Percentiles rank a stretch among this genome's conserved stretches.
These are phyloP conservation scores for Dianthus caryophyllus DNA, from an alignment of 148 eudicot genomes.

Conservation along the genomic window DNA sequence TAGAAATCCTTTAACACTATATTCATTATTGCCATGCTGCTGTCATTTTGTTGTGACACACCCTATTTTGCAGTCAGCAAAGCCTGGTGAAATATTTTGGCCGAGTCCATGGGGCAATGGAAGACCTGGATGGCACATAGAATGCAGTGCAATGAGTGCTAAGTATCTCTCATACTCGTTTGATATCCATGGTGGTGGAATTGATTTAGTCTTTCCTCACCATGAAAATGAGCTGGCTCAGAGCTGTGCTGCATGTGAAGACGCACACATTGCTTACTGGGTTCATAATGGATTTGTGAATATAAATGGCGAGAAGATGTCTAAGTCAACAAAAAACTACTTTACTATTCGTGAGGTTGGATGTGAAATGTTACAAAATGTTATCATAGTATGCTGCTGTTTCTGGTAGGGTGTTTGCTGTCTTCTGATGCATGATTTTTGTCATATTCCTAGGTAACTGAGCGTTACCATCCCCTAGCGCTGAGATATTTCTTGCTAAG, in stretches of 20 bases:
- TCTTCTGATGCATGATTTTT: slow-evolving; percentile 10
- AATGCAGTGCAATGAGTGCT: slow-evolving; percentile 98
- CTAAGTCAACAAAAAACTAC: slow-evolving; percentile 74
- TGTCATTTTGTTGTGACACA: neutral
- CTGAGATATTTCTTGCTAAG: slow-evolving; percentile 77
- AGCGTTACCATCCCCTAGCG: slow-evolving; percentile 77
- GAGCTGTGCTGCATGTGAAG: slow-evolving; percentile 82
- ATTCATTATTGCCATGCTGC: neutral
- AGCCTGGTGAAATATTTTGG: slow-evolving; percentile 83
- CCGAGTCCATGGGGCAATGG: slow-evolving; percentile 95
- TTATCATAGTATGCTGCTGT: neutral
- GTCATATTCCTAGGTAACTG: slow-evolving; percentile 43
- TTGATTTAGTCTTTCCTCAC: slow-evolving; percentile 85
- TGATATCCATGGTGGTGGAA: slow-evolving; percentile 95
- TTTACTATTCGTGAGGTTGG: slow-evolving; percentile 85
- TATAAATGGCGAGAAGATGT: slow-evolving; percentile 74
- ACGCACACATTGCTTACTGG: slow-evolving; percentile 70
- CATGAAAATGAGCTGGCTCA: slow-evolving; percentile 97
- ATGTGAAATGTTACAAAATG: neutral
- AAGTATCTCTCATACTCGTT: slow-evolving; percentile 56
- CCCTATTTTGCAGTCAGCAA: slow-evolving; percentile 61
- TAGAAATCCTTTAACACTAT: neutral
- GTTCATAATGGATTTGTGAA: slow-evolving; percentile 88
- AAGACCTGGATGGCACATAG: slow-evolving; percentile 99
- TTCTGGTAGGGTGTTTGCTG: neutral